Percentiles rank a stretch among this genome's conserved stretches.
These are phyloP conservation scores for Rhizophagus sp. DNA, from an alignment of 192 early-diverging fungal genomes.

Conservation along the genomic window DNA sequence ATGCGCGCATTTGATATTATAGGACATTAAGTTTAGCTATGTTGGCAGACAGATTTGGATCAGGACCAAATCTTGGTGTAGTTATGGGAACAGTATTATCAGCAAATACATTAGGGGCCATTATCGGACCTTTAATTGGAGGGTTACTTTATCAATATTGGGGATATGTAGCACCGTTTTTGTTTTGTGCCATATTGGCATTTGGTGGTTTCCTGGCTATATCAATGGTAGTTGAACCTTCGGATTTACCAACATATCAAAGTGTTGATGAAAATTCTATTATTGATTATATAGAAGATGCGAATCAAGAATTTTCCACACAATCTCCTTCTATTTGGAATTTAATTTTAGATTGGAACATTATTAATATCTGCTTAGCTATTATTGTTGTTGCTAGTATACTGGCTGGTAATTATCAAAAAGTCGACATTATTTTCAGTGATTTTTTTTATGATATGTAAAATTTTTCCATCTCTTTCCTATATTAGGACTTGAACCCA, in stretches of 20 bases:
- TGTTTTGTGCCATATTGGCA: slow-evolving; percentile 65
- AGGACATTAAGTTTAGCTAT: slow-evolving; percentile 70
- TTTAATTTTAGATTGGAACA: slow-evolving; percentile 49
- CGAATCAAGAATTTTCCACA: slow-evolving; percentile 1
- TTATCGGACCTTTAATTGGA: slow-evolving; percentile 70
- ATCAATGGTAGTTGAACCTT: slow-evolving; percentile 63
- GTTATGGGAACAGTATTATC: slow-evolving; percentile 73
- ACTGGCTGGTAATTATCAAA: slow-evolving; percentile 43
- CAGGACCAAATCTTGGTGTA: slow-evolving; percentile 59
- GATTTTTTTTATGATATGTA: slow-evolving; percentile 29
- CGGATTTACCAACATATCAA: slow-evolving; percentile 34
- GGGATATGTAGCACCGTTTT: slow-evolving; percentile 66
- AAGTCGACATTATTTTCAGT: not conserved
- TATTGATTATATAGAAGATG: slow-evolving; percentile 26
- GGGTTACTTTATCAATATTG: slow-evolving; percentile 66
- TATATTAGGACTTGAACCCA: slow-evolving; percentile 54
- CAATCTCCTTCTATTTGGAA: slow-evolving; percentile 44
- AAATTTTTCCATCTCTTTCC: slow-evolving; percentile 27
- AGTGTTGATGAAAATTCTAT: slow-evolving; percentile 23
- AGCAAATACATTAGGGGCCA: slow-evolving; percentile 66
- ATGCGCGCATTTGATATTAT: not conserved
- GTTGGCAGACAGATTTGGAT: slow-evolving; percentile 70
- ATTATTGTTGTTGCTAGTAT: slow-evolving; percentile 51
- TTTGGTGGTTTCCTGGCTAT: slow-evolving; percentile 61
- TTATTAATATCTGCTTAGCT: slow-evolving; percentile 44